Conservation (phyloP, 208 protist species). For the Angomonas deanei region DNA sequence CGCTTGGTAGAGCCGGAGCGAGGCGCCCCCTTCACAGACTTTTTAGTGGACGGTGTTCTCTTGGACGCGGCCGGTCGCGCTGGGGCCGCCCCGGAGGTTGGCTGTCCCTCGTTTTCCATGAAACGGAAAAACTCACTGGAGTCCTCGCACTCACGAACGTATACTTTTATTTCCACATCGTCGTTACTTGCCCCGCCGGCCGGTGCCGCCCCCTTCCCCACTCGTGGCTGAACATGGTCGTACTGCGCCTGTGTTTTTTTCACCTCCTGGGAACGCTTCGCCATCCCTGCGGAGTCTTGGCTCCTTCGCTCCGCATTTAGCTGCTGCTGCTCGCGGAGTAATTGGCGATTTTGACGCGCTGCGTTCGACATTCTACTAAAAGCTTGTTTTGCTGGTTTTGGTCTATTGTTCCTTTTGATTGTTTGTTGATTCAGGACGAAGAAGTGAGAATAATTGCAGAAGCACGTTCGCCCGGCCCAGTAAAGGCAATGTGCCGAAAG, state of each 20-base stretch:
- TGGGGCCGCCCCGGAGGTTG: background rate
- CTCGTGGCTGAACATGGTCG: constrained; percentile 51
- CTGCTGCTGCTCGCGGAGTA: constrained; percentile 82
- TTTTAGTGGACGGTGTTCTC: background rate
- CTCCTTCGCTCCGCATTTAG: constrained; percentile 59
- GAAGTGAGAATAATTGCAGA: too few relatives aligned
- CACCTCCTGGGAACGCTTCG: constrained; percentile 22
- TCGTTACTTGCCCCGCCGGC: constrained; percentile 8
- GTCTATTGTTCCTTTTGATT: background rate
- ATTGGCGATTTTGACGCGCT: constrained; percentile 59
- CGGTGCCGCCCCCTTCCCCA: constrained; percentile 11
- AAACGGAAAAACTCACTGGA: constrained; percentile 42
- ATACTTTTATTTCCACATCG: constrained; percentile 77
- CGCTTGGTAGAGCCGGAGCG: background rate
- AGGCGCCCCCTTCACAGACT: constrained; percentile 1
- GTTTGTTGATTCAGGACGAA: too few relatives aligned
- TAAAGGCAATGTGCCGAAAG: too few relatives aligned
- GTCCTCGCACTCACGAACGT: constrained; percentile 71
- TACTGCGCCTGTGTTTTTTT: constrained; percentile 53
- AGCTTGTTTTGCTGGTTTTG: background rate
- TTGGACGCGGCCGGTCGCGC: background rate
- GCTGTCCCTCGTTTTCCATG: constrained; percentile 28
- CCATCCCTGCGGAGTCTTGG: constrained; percentile 37
- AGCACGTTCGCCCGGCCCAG: too few relatives aligned
- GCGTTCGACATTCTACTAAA: constrained; percentile 49